Percentiles rank a stretch among this genome's conserved stretches.
phyloP scores from a whole-genome alignment of 1,284 basidiomycete genomes.

The Neolentinus lepideus region DNA sequence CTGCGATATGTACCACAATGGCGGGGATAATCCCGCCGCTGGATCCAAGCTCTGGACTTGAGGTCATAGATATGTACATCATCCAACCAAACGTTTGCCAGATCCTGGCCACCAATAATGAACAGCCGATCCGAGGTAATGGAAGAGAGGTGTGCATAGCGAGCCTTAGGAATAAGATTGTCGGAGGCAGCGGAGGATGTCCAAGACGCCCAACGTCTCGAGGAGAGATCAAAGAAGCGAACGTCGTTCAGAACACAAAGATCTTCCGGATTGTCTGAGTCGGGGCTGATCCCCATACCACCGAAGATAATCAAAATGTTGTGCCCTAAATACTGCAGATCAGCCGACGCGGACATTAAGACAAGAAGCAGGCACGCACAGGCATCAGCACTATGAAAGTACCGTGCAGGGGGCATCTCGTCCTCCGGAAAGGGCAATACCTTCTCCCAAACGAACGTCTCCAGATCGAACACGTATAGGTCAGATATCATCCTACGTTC shows the following conservation, averaged over 20 bases:
- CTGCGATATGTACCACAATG: conserved; percentile 93
- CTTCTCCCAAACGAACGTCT: conserved; percentile 72
- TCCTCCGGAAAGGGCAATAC: conserved; percentile 58
- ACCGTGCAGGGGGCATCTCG: conserved; percentile 69
- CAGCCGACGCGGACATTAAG: conserved; percentile 9
- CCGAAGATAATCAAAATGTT: conserved; percentile 87
- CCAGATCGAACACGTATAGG: conserved; percentile 81
- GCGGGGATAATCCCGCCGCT: conserved; percentile 72
- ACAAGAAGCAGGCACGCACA: conserved; percentile 42
- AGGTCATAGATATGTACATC: conserved; percentile 88
- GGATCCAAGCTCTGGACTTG: conserved; percentile 64
- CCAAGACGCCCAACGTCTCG: conserved; percentile 61
- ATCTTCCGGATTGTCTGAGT: conserved; percentile 61
- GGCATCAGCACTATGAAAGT: conserved; percentile 88
- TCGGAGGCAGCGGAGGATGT: conserved; percentile 15
- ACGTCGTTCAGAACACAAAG: conserved; percentile 82
- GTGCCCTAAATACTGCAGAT: conserved; percentile 49
- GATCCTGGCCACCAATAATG: conserved; percentile 91
- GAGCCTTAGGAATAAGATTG: conserved; percentile 60
- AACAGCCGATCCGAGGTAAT: conserved; percentile 80
- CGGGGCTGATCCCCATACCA: conserved; percentile 80
- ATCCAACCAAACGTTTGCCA: conserved; percentile 86
- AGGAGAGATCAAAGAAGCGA: conserved; percentile 73
- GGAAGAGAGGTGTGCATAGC: conserved; percentile 88
- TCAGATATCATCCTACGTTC: conserved; percentile 84